phyloP scores from a whole-genome alignment of 108 stramenopile genomes.

The Skeletonema costatum region DNA sequence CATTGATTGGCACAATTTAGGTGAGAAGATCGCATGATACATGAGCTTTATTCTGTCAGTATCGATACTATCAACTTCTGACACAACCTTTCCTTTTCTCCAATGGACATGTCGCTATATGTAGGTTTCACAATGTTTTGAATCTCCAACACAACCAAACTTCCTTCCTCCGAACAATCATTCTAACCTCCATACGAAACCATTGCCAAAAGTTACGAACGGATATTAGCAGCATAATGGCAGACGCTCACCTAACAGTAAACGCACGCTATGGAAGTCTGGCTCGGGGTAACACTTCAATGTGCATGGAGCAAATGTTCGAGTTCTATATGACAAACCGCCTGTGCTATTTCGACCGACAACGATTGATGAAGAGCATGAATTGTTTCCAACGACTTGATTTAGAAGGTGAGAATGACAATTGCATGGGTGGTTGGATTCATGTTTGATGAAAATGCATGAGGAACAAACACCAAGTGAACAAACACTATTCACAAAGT shows the following conservation, averaged over 20 bases:
- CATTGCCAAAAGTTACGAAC: conserved; percentile 72
- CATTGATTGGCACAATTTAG: conserved; percentile 99
- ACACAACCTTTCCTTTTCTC: too few relatives aligned
- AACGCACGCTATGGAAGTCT: conserved; percentile 88
- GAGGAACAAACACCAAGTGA: conserved; percentile 3
- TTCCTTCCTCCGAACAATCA: not conserved
- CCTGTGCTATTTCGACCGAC: conserved; percentile 83
- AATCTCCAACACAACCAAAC: conserved; percentile 8
- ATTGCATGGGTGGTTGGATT: conserved; percentile 19
- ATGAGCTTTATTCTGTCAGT: too few relatives aligned
- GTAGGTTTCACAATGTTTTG: conserved; percentile 89
- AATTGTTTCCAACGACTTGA: conserved; percentile 59
- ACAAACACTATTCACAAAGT: conserved; percentile 72
- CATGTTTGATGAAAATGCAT: conserved; percentile 23
- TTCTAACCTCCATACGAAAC: conserved; percentile 29
- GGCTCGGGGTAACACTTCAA: conserved; percentile 78
- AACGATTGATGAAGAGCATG: conserved; percentile 68
- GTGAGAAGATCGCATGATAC: too few relatives aligned
- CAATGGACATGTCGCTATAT: too few relatives aligned
- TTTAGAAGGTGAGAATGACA: conserved; percentile 14
- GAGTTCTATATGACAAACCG: conserved; percentile 92
- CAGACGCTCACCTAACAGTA: conserved; percentile 91
- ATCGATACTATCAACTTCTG: too few relatives aligned
- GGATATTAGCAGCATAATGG: conserved; percentile 67
- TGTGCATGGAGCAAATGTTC: conserved; percentile 30